Percentiles rank a stretch among this genome's conserved stretches.
These are phyloP conservation scores for Tuber umbilicatum DNA, from an alignment of 495 filamentous ascomycete species.

Conservation along the genomic window DNA sequence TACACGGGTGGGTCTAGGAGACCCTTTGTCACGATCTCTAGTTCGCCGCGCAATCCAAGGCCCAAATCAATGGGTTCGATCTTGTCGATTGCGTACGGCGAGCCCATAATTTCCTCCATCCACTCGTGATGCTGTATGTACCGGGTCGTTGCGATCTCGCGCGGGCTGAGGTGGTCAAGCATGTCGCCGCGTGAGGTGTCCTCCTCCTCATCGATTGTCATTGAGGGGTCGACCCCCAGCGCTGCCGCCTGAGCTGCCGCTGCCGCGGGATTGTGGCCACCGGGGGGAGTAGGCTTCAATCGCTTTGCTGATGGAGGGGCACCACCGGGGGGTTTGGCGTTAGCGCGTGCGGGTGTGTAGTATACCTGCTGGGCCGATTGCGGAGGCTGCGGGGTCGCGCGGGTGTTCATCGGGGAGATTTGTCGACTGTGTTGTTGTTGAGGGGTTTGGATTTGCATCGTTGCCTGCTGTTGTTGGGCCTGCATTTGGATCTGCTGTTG, in stretches of 20 bases:
- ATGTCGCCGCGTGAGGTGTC: constrained; percentile 76
- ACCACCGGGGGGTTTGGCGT: constrained; percentile 17
- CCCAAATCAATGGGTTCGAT: constrained; percentile 85
- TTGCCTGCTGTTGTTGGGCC: constrained; percentile 25
- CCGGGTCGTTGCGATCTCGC: constrained; percentile 74
- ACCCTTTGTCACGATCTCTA: constrained; percentile 71
- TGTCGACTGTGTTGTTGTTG: constrained; percentile 28
- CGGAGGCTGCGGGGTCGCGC: constrained; percentile 27
- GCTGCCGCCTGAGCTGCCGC: constrained; percentile 27
- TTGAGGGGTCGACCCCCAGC: constrained; percentile 45
- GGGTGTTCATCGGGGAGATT: constrained; percentile 31
- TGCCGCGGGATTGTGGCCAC: constrained; percentile 6
- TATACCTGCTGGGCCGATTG: constrained; percentile 24
- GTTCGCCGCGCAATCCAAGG: constrained; percentile 76
- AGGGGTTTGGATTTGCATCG: constrained; percentile 25
- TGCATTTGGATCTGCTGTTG: constrained; percentile 35
- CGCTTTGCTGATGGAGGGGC: constrained; percentile 33
- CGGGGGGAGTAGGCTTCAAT: constrained; percentile 28
- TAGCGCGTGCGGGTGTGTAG: constrained; percentile 26
- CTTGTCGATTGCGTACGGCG: constrained; percentile 71
- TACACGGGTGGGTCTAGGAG: constrained; percentile 56
- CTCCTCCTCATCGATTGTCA: constrained; percentile 75
- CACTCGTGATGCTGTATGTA: constrained; percentile 96
- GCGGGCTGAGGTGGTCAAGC: constrained; percentile 78
- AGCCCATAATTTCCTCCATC: constrained; percentile 96